phyloP scores from a whole-genome alignment of 1,284 basidiomycete species.

The Ustilago trichophora region DNA sequence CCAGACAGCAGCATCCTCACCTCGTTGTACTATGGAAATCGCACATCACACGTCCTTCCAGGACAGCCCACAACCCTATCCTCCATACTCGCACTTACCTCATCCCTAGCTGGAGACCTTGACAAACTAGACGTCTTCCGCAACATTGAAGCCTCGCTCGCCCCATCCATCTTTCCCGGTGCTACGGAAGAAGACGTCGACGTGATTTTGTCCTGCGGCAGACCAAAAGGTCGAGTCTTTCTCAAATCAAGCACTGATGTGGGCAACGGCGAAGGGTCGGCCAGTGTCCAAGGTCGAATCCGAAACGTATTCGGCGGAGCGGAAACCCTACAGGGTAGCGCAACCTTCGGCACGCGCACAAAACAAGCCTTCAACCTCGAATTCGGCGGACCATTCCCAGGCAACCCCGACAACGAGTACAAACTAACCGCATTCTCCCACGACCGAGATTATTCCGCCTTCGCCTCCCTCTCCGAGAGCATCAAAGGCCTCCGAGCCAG shows the following conservation, averaged over 20 bases:
- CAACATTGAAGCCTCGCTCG: conserved; percentile 77
- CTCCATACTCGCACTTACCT: conserved; percentile 73
- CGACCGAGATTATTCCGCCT: conserved; percentile 77
- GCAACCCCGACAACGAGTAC: conserved; percentile 73
- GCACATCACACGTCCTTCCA: conserved; percentile 53
- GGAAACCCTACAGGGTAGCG: conserved; percentile 84
- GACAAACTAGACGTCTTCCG: conserved; percentile 81
- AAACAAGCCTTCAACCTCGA: conserved; percentile 75
- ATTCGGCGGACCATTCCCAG: conserved; percentile 60
- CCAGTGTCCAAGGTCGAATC: conserved; percentile 56
- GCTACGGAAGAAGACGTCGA: conserved; percentile 81
- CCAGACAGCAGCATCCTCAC: conserved; percentile 34
- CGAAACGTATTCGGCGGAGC: conserved; percentile 88
- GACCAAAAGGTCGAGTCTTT: conserved; percentile 81
- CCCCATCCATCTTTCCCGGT: conserved; percentile 73
- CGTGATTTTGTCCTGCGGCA: conserved; percentile 76
- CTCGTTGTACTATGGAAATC: conserved; percentile 63
- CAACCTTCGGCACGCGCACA: conserved; percentile 88
- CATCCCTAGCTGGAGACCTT: conserved; percentile 74
- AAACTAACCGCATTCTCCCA: conserved; percentile 74
- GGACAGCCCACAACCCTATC: conserved; percentile 54
- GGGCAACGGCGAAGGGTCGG: conserved; percentile 88
- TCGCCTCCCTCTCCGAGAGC: conserved; percentile 76
- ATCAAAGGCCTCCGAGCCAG: conserved; percentile 75
- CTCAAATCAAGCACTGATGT: conserved; percentile 89